Conservation (phyloP, 345 rosid species). For the Mallotus nudiflorus region DNA sequence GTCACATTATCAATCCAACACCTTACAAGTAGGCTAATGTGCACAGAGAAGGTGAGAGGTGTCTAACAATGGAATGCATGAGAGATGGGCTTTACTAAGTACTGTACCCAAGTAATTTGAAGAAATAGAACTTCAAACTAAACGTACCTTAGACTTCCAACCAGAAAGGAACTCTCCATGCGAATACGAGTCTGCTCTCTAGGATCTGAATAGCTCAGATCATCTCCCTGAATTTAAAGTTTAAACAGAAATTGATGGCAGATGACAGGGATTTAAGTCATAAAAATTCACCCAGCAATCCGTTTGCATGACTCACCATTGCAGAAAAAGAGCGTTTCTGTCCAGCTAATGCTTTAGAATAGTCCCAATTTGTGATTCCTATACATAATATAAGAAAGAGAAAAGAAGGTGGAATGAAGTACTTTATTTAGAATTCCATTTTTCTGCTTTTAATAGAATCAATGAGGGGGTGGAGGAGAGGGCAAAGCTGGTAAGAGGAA, state of each 20-base stretch:
- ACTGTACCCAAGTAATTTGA: not conserved
- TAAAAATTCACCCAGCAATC: not conserved
- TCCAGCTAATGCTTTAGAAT: slow-evolving; percentile 8
- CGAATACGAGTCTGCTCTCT: slow-evolving; percentile 16
- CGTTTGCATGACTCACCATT: slow-evolving; percentile 5
- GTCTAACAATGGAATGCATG: not conserved
- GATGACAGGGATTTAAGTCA: not conserved
- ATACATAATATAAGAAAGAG: not conserved
- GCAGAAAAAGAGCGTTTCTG: slow-evolving; percentile 22
- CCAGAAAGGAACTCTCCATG: slow-evolving; percentile 19
- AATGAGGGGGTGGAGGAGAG: not conserved
- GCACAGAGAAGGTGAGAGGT: not conserved
- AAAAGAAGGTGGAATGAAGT: not conserved
- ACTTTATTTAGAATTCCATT: not conserved
- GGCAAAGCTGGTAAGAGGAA: not conserved
- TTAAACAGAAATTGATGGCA: not conserved
- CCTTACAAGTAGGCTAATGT: not conserved
- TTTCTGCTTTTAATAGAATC: not conserved
- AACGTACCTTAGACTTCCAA: slow-evolving; percentile 22
- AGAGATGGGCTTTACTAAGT: not conserved
- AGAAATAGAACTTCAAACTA: not conserved
- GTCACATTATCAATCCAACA: not conserved
- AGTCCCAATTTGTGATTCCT: slow-evolving; percentile 1
- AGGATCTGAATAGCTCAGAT: slow-evolving; percentile 15
- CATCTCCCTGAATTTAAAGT: slow-evolving; percentile 23